Percentiles rank a stretch among this genome's conserved stretches.
Conservation (phyloP, 768 basidiomycete genomes). For the Lentinula aciculospora region DNA sequence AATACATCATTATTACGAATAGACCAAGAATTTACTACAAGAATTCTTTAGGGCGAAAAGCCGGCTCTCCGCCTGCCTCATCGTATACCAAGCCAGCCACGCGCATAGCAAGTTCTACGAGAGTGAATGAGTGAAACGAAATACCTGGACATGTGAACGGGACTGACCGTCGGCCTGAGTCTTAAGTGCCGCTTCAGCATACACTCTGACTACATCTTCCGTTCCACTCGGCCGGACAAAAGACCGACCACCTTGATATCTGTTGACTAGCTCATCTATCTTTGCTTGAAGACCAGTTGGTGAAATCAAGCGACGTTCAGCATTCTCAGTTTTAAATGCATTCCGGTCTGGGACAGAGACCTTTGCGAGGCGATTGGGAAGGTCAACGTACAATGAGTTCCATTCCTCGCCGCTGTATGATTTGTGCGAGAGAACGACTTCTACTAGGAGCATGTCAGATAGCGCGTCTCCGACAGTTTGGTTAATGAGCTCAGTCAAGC, state of each 20-base stretch:
- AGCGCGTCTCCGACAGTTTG: conserved; percentile 98
- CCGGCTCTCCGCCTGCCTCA: conserved; percentile 73
- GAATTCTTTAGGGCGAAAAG: conserved; percentile 74
- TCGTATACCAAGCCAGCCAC: conserved; percentile 86
- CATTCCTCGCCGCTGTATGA: conserved; percentile 81
- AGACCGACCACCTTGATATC: conserved; percentile 79
- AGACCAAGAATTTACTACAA: conserved; percentile 26
- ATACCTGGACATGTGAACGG: conserved; percentile 1
- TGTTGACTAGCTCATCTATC: conserved; percentile 75
- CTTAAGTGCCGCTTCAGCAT: conserved; percentile 81
- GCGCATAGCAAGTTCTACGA: conserved; percentile 74
- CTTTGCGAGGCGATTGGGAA: conserved; percentile 94
- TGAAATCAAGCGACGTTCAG: conserved; percentile 81
- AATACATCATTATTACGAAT: not conserved
- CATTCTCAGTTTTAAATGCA: conserved; percentile 87
- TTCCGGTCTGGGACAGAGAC: conserved; percentile 81
- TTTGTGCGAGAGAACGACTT: conserved; percentile 85
- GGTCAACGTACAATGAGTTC: conserved; percentile 89
- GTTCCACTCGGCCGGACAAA: conserved; percentile 98
- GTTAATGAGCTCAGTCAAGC: conserved; percentile 84
- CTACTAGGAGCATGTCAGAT: conserved; percentile 93
- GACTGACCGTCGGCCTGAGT: conserved; percentile 78
- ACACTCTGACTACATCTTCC: conserved; percentile 96
- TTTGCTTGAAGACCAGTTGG: conserved; percentile 76
- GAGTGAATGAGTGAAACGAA: not conserved